These are phyloP conservation scores for Eruca vesicaria DNA, from an alignment of 441 rosid species.

Conservation along the genomic window DNA sequence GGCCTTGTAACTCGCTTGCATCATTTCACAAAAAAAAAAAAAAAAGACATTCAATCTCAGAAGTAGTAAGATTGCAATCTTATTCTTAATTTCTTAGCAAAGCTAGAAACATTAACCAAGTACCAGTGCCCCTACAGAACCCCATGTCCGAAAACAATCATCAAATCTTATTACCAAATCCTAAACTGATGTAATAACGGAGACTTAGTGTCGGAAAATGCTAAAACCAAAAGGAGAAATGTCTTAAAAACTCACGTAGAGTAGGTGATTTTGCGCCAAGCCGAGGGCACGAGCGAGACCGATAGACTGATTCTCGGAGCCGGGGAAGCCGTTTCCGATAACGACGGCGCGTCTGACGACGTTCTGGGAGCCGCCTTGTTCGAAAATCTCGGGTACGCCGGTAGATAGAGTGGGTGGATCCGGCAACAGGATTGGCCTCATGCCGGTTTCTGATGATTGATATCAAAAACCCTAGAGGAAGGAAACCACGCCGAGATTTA, in stretches of 20 bases:
- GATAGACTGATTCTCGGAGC: slow-evolving; percentile 82
- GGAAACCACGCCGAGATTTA: slow-evolving; percentile 5
- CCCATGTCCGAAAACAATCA: neutral
- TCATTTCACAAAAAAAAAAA: neutral
- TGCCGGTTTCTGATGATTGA: slow-evolving; percentile 30
- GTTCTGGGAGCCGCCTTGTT: slow-evolving; percentile 59
- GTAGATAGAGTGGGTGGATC: slow-evolving; percentile 65
- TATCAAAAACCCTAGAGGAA: slow-evolving; percentile 29
- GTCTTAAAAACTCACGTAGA: slow-evolving; percentile 57
- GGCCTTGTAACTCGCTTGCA: slow-evolving; percentile 86
- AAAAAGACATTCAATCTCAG: slow-evolving; percentile 5
- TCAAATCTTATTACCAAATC: neutral
- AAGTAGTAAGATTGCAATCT: neutral
- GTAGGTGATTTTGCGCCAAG: slow-evolving; percentile 54
- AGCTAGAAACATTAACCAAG: too few species aligned
- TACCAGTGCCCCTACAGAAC: too few species aligned
- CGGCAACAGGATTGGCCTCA: slow-evolving; percentile 86
- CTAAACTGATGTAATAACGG: neutral
- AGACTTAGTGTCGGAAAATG: neutral
- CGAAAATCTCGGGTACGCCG: slow-evolving; percentile 91
- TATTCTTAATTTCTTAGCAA: too few species aligned
- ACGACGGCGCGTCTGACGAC: slow-evolving; percentile 82
- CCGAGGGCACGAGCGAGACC: slow-evolving; percentile 91
- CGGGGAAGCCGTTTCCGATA: slow-evolving; percentile 79
- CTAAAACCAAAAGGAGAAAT: neutral